Conservation (phyloP, 441 rosid species). For the Erodium texanum region DNA sequence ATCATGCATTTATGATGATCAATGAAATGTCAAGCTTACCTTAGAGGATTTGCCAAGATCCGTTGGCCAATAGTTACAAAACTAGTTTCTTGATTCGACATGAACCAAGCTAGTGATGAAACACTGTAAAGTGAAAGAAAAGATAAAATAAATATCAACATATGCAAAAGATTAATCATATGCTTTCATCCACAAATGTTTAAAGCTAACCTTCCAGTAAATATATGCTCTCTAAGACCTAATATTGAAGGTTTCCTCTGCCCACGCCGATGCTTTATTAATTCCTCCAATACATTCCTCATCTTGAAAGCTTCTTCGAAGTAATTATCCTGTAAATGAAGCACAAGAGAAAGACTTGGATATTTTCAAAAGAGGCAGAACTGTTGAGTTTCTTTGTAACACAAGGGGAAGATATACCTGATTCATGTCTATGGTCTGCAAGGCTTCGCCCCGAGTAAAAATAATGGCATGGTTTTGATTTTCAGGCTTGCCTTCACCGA, state of each 20-base stretch:
- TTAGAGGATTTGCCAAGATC: constrained; percentile 85
- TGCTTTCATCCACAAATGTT: neutral
- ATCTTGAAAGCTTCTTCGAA: constrained; percentile 99
- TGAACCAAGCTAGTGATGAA: constrained; percentile 98
- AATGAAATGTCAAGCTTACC: constrained; percentile 27
- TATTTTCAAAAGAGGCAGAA: constrained; percentile 12
- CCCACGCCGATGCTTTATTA: constrained; percentile 39
- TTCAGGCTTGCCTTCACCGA: constrained; percentile 99
- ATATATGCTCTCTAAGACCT: constrained; percentile 94
- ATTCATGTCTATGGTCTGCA: constrained; percentile 98
- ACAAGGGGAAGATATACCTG: constrained; percentile 37
- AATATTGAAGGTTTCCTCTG: constrained; percentile 69
- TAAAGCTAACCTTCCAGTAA: constrained; percentile 76
- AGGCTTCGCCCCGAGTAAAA: constrained; percentile 97
- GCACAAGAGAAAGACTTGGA: constrained; percentile 11
- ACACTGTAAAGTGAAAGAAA: constrained; percentile 46
- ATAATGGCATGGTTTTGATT: constrained; percentile 98
- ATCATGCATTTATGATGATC: neutral
- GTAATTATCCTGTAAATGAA: constrained; percentile 71
- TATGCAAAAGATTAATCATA: neutral
- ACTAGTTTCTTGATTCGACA: constrained; percentile 98
- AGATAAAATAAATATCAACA: constrained; percentile 8
- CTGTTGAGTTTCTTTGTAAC: neutral
- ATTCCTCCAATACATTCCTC: constrained; percentile 88
- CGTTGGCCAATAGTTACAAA: constrained; percentile 97